Evolutionary conservation across 371 early-diverging fungal genomes (phyloP), one percentile per base, ranked within the genome.

Genomic region (Lichtheimia corymbifera): DNA sequence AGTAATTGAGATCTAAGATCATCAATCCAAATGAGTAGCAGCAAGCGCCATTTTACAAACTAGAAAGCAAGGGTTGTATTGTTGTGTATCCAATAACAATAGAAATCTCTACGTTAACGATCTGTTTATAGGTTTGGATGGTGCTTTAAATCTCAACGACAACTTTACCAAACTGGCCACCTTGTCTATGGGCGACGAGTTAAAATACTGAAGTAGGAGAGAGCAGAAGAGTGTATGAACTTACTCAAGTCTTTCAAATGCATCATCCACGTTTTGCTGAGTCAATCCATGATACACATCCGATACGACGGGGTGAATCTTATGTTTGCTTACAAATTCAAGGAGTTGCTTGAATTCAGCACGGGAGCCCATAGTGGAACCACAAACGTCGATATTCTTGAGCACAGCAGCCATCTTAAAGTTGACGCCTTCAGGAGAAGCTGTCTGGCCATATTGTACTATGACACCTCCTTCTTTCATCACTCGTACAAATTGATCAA

Each of bases 361-460:
- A 18, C 86, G 79, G 0, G 86, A 85, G 28, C 90, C 91, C 88
- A 90, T 88, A 4, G 87, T 86, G 28, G 79, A 79, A 24, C 88
- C 89, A 11, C 73, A 65, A 20, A 88, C 41, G 7, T 86, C 86
- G 55, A 88, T 77, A 57, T 89, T 86, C 68, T 82, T 78, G 52
- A 84, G 44, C 0, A 85, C 82, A 35, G 66, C 63, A 0, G 63
- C 40, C 84, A 88, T 80, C 14, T 78, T 65, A 64, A 76, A 77
- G 15, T 65, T 62, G 17, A 84, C 74, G 6, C 71, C 75, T 17
- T 61, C 41, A 65, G 68, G 58, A 69, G 65, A 72, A 0, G 83
- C 83, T 1, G 85, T 85, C 60, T 87, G 86, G 27, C 88, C 89
- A 58, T 88, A 88, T 14, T 62, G 54, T 1, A 76, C 77, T 56